Percentiles rank a stretch among this genome's conserved stretches.
Evolutionary conservation across 176 grass and related monocot genomes (phyloP).

Genomic region (Puya raimondii): DNA sequence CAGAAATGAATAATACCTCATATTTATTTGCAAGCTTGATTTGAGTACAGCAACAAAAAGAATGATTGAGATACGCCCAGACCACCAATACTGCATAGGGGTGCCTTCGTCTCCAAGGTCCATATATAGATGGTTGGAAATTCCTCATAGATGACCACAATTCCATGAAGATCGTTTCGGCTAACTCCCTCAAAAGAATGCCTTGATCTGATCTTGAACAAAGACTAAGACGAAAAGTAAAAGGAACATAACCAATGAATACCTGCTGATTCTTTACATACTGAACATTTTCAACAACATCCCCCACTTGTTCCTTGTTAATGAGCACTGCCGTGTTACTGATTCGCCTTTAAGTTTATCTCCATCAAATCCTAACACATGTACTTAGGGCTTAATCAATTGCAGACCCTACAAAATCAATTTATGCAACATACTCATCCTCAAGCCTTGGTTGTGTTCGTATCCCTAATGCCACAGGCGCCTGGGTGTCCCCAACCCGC

Average conservation of each 20-base stretch:
- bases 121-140: constrained; percentile 29
- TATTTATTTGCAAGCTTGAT: constrained; percentile 52
- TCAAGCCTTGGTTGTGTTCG: constrained; percentile 75
- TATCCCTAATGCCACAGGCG: constrained; percentile 54
- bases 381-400: too few relatives aligned
- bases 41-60: constrained; percentile 50
- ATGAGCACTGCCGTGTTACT: not conserved
- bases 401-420: not conserved
- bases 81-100: constrained; percentile 8
- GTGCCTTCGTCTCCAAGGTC: constrained; percentile 19
- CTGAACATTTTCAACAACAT: not conserved
- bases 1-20: constrained; percentile 44
- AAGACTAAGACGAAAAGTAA: constrained; percentile 2
- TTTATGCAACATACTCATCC: constrained; percentile 51
- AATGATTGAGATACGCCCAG: constrained; percentile 27
- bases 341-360: not conserved
- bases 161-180: not conserved
- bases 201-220: not conserved
- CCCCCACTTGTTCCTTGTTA: not conserved
- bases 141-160: constrained; percentile 18
- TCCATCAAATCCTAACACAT: too few relatives aligned
- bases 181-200: constrained; percentile 38
- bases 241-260: constrained; percentile 19
- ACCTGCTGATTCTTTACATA: constrained; percentile 10
- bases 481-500: constrained; percentile 57